A percentile compares a stretch with the other conserved stretches of the same genome.
These are phyloP conservation scores for Cicer pinnatifidum DNA, from an alignment of 306 rosid genomes.

Conservation along the genomic window DNA sequence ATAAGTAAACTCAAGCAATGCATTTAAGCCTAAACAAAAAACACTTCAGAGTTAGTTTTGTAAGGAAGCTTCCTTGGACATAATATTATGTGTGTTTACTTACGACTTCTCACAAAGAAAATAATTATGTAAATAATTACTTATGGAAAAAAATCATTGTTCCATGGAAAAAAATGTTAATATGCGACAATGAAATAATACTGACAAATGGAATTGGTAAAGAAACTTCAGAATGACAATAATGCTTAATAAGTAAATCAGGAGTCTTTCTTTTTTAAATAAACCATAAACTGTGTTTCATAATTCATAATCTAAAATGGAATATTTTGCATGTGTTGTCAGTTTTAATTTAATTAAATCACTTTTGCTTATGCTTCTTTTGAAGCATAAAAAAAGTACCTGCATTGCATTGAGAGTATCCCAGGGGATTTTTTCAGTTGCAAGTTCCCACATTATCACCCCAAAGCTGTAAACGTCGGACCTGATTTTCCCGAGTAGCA, in stretches of 20 bases:
- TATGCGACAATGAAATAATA: background rate
- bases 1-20: background rate
- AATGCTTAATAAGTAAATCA: background rate
- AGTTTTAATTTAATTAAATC: background rate
- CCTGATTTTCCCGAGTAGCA: conserved; percentile 57
- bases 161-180: background rate
- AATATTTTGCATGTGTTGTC: background rate
- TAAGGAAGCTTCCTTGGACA: background rate
- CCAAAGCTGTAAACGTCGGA: conserved; percentile 97
- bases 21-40: background rate
- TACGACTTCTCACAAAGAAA: background rate
- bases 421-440: conserved; percentile 97
- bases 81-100: background rate
- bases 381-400: conserved; percentile 52
- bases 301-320: background rate
- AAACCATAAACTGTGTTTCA: background rate
- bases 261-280: background rate
- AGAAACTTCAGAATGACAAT: background rate
- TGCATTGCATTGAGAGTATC: conserved; percentile 93
- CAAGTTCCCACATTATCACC: conserved; percentile 97
- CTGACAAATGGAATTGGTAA: background rate
- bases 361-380: background rate
- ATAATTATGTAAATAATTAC: background rate
- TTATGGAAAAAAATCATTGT: too few species aligned
- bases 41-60: background rate